Evolutionary conservation across 371 early-diverging fungal genomes (phyloP), one percentile per base, ranked within the genome.

Genomic region (Apophysomyces elegans): DNA sequence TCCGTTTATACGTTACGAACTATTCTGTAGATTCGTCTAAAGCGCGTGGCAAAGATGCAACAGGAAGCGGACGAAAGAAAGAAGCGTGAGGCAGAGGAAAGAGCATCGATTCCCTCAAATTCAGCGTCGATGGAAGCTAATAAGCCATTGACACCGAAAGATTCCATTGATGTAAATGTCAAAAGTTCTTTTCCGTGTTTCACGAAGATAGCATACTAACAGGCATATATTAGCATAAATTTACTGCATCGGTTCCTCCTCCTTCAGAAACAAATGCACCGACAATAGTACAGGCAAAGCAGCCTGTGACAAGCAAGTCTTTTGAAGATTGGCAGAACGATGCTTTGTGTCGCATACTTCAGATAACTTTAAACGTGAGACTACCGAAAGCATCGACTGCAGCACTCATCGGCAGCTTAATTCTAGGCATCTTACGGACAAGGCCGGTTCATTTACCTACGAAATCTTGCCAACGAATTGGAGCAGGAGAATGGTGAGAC

Each of bases 291-390:
- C 36, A 26, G 36, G 7, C 56, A 26, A 26, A 26, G 12, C 21
- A 50, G 62, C 77, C 89, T 7, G 78, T 78, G 26, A 84, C 88
- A 68, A 76, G 86, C n/a, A 26, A 26, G 32, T 26, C 32, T 26
- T 86, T 92, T 67, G 91, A 90, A 18, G 90, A 92, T 41, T 95
- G 97, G 97, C 92, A 93, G 70, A 90, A 93, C 67, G 89, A 90
- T 50, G 92, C 91, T 0, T 73, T 93, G 14, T 89, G 91, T 14
- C 88, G 85, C 61, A 84, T 96, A n/a, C 83, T 96, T 43, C 81
- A 86, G 46, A 91, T 93, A n/a, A 92, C 93, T 4, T 77, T 96
- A 59, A 79, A 90, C 66, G 95, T 92, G 79, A 73, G 87, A 65
- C 5, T n/a, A 46, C 46, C 7, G 35, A 32, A 26, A 39, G 36